These are phyloP conservation scores for Aureobasidium namibiae DNA, from an alignment of 2,329 filamentous ascomycete species.

Conservation along the genomic window DNA sequence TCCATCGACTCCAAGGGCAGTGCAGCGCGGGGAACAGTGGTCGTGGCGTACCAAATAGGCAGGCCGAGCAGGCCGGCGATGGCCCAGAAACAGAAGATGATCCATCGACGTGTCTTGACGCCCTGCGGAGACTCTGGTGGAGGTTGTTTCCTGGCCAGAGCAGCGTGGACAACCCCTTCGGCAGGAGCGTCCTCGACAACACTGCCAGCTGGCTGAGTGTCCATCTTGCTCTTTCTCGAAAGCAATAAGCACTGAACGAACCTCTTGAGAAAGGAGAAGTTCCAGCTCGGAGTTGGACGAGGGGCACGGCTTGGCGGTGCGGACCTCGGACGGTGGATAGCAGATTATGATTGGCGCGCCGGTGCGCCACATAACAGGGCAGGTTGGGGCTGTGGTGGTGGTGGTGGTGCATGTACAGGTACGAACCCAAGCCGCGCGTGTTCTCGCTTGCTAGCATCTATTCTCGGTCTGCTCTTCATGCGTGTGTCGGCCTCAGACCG, in stretches of 20 bases:
- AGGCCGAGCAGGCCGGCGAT: constrained; percentile 76
- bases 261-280: background rate
- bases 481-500: background rate
- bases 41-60: constrained; percentile 94
- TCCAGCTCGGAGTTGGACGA: background rate
- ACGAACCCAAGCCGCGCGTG: constrained; percentile 6
- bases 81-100: constrained; percentile 85
- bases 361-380: background rate
- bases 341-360: constrained; percentile 5
- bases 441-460: background rate
- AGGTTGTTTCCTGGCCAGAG: constrained; percentile 34
- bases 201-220: background rate
- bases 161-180: constrained; percentile 7
- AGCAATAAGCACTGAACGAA: background rate
- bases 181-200: background rate
- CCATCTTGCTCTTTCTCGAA: background rate
- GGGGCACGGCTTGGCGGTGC: background rate
- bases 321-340: background rate
- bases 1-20: constrained; percentile 81
- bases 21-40: constrained; percentile 78
- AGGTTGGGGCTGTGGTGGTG: constrained; percentile 3
- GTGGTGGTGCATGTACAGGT: constrained; percentile 1
- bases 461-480: constrained; percentile 3
- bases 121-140: constrained; percentile 69
- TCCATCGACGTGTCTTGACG: constrained; percentile 59